These are phyloP conservation scores for Epichloe sp. DNA, from an alignment of 2,329 filamentous ascomycete genomes.

Conservation along the genomic window DNA sequence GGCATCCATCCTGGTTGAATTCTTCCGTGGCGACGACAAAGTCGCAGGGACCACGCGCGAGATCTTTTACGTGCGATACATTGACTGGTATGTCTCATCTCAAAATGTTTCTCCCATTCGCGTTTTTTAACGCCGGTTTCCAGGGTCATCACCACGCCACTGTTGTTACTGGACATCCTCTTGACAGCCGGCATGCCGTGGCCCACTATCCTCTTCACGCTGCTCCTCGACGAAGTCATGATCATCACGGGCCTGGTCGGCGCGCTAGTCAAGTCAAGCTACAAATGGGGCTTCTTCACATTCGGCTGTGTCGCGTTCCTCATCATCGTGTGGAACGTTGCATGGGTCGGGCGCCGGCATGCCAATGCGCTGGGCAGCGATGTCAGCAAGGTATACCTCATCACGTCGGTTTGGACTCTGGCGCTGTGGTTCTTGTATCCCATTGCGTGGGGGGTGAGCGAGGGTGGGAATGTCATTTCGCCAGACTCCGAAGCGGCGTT, in stretches of 20 bases:
- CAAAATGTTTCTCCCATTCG: no score
- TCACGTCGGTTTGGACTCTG: background rate
- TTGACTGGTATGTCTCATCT: constrained; percentile 29
- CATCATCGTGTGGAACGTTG: constrained; percentile 12
- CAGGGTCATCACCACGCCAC: background rate
- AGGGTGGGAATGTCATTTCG: constrained; percentile 39
- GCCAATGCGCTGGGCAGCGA: constrained; percentile 39
- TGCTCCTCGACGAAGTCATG: background rate
- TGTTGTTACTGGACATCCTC: background rate
- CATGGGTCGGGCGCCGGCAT: constrained; percentile 30
- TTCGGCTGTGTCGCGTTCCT: constrained; percentile 34
- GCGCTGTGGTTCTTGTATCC: constrained; percentile 43
- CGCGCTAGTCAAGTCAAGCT: constrained; percentile 17
- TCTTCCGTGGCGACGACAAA: constrained; percentile 19
- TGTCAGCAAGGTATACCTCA: constrained; percentile 37
- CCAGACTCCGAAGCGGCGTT: constrained; percentile 55
- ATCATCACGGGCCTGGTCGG: background rate
- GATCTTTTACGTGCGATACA: constrained; percentile 41
- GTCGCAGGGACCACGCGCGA: constrained; percentile 34
- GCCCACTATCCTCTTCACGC: background rate
- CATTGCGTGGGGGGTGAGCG: constrained; percentile 37
- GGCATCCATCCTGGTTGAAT: constrained; percentile 38
- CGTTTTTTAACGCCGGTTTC: no score
- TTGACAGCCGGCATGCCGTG: background rate
- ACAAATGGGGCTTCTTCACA: constrained; percentile 45